phyloP scores from a whole-genome alignment of 805 yeast species.

The Candida lessepsii region DNA sequence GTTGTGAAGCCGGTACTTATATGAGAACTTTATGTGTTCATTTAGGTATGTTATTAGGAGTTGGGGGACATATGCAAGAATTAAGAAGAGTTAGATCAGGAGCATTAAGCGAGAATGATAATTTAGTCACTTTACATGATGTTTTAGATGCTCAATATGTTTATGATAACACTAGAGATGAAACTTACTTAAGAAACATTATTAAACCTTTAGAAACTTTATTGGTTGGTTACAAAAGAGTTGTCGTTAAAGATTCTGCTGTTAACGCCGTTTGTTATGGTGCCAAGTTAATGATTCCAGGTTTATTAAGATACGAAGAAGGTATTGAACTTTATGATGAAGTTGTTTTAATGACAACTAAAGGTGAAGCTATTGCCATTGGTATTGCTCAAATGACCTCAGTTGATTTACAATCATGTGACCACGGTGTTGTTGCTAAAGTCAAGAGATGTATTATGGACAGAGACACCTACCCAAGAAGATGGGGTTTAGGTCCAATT shows the following conservation, averaged over 20 bases:
- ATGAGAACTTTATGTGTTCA: slow-evolving; percentile 99
- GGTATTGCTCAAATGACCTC: slow-evolving; percentile 99
- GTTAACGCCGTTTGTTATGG: slow-evolving; percentile 98
- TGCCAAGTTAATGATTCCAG: slow-evolving; percentile 98
- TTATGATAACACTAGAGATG: slow-evolving; percentile 96
- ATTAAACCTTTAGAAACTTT: slow-evolving; percentile 94
- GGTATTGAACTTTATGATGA: slow-evolving; percentile 97
- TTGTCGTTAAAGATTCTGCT: slow-evolving; percentile 91
- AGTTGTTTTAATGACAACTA: slow-evolving; percentile 96
- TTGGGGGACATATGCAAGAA: slow-evolving; percentile 99
- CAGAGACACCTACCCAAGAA: slow-evolving; percentile 97
- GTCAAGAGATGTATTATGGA: slow-evolving; percentile 99
- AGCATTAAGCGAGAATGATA: slow-evolving; percentile 86
- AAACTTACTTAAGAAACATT: slow-evolving; percentile 88
- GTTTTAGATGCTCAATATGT: slow-evolving; percentile 98
- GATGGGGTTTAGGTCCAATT: slow-evolving; percentile 99
- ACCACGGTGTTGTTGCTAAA: slow-evolving; percentile 97
- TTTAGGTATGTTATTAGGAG: slow-evolving; percentile 96
- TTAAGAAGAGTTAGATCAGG: slow-evolving; percentile 98
- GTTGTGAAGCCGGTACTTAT: slow-evolving; percentile 99
- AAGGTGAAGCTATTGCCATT: slow-evolving; percentile 99
- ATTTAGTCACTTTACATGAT: slow-evolving; percentile 94
- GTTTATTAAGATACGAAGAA: slow-evolving; percentile 94
- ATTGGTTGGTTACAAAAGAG: slow-evolving; percentile 92
- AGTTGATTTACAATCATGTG: slow-evolving; percentile 93